Evolutionary conservation across 176 grass and related monocot genomes (phyloP), one percentile per base, ranked within the genome.

Genomic region (Rhynchospora pubera): DNA sequence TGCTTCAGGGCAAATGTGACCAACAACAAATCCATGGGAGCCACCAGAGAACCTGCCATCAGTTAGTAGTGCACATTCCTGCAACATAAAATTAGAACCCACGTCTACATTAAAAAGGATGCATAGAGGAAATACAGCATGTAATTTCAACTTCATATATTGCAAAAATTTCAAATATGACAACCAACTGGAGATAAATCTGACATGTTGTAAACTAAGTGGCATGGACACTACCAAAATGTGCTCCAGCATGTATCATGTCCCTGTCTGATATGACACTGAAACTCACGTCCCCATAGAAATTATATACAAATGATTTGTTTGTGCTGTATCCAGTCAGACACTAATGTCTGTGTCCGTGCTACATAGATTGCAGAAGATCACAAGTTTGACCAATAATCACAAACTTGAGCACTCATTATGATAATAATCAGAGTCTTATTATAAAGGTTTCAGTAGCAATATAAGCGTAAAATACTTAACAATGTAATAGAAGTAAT

Each of bases 21-120:
- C 95, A 32, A 98, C 95, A 82, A 98, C 95, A 91, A 94, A 98
- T 74, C 92, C 95, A 91, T 98, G 95, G 24, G 95, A 98, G 14
- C 95, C 95, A 68, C 95, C 95, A 13, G 95, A 98, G 90, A 98
- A 98, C 86, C 95, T 92, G 71, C 95, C 95, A 86, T 98, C 95
- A 19, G 95, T 98, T 53, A 98, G 90, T 62, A 98, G 82, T 26
- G 95, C 95, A 13, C 92, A 98, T 78, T 98, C 95, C 95, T 94
- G 46, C 55, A 90, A 61, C 46, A 24, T 55, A 14, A 83, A 57
- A 78, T 86, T 44, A 76, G 74, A 32, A 39, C 34, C 4, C 42
- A 85, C 22, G 5, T 68, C 1, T 63, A 55, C 65, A 16, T 70
- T 6, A 66, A 26, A 9, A 58, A 12, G 78, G 16, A 66, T 62